A percentile compares a stretch with the other conserved stretches of the same genome.
phyloP scores from a whole-genome alignment of 768 basidiomycete species.

The Exidia glandulosa region DNA sequence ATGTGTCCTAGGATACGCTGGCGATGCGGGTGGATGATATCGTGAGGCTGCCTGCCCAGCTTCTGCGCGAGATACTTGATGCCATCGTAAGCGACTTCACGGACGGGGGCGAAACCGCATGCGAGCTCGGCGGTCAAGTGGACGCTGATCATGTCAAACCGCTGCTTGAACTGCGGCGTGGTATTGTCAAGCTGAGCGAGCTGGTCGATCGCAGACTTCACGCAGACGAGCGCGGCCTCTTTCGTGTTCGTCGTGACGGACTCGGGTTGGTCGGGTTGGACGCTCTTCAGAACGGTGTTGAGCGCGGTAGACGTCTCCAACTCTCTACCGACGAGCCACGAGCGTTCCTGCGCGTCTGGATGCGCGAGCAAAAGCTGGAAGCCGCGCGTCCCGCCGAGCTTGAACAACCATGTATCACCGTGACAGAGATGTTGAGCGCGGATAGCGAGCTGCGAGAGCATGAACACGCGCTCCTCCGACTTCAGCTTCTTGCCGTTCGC shows the following conservation, averaged over 20 bases:
- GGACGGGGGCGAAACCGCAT: constrained; percentile 74
- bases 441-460: constrained; percentile 72
- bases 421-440: constrained; percentile 80
- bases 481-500: constrained; percentile 33
- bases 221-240: constrained; percentile 64
- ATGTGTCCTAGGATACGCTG: constrained; percentile 83
- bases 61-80: constrained; percentile 68
- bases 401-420: constrained; percentile 82
- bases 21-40: constrained; percentile 74
- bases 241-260: constrained; percentile 57
- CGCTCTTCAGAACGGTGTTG: constrained; percentile 86
- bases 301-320: constrained; percentile 84
- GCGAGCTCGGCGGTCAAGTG: constrained; percentile 77
- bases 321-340: constrained; percentile 79
- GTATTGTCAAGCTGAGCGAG: constrained; percentile 19
- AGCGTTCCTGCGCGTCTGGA: constrained; percentile 9
- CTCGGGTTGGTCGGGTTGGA: constrained; percentile 73
- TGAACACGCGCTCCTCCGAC: constrained; percentile 44
- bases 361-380: neutral
- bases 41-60: constrained; percentile 57
- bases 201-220: constrained; percentile 32
- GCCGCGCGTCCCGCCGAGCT: constrained; percentile 55
- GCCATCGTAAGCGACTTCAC: constrained; percentile 72
- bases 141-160: constrained; percentile 52
- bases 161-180: constrained; percentile 5